phyloP scores from a whole-genome alignment of 2,329 filamentous ascomycete species.

The Verruconis gallopava region DNA sequence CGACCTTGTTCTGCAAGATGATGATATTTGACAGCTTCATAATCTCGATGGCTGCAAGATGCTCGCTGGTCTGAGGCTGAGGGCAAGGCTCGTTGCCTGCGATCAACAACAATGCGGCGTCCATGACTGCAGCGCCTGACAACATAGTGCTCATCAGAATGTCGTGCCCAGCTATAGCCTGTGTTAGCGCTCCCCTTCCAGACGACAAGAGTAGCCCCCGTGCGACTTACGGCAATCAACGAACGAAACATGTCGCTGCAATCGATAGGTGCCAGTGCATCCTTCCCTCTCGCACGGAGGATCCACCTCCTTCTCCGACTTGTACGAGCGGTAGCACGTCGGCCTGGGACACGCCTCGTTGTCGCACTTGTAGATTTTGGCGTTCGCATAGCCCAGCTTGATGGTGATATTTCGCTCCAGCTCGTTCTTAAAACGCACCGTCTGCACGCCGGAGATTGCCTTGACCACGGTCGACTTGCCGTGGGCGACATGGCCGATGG shows the following conservation, averaged over 20 bases:
- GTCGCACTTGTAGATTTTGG: conserved; percentile 99
- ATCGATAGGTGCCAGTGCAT: conserved; percentile 73
- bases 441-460: conserved; percentile 97
- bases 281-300: conserved; percentile 90
- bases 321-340: conserved; percentile 91
- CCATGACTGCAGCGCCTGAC: conserved; percentile 96
- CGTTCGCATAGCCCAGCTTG: conserved; percentile 98
- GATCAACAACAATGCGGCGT: conserved; percentile 12
- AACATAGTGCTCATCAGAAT: conserved; percentile 99
- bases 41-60: conserved; percentile 97
- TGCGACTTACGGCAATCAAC: conserved; percentile 24
- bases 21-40: conserved; percentile 99
- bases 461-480: conserved; percentile 98
- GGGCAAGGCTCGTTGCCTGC: conserved; percentile 64
- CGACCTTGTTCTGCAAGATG: conserved; percentile 98
- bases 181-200: conserved; percentile 66
- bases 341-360: conserved; percentile 82
- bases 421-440: conserved; percentile 99
- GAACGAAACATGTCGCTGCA: conserved; percentile 86
- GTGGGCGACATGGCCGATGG: conserved; percentile 97
- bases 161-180: conserved; percentile 68
- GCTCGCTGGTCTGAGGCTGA: conserved; percentile 95
- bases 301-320: conserved; percentile 98
- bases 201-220: conserved; percentile 45
- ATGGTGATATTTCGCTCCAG: conserved; percentile 98